These are phyloP conservation scores for Calonectria ilicicola DNA, from an alignment of 2,329 filamentous ascomycete species.

Conservation along the genomic window DNA sequence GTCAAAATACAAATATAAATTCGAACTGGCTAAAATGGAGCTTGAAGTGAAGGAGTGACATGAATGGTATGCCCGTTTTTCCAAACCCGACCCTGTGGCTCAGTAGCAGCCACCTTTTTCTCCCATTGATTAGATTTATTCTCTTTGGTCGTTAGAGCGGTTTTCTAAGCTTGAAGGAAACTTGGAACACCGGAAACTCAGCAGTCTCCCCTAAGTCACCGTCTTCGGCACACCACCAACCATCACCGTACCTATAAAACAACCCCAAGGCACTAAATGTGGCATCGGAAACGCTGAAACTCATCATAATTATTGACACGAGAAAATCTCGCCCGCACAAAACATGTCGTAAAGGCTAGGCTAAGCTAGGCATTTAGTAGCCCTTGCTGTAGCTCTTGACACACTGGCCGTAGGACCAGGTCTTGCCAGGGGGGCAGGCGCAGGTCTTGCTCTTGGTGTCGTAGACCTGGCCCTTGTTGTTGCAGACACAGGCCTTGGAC, in stretches of 20 bases:
- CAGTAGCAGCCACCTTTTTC: not conserved
- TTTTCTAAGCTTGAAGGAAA: not conserved
- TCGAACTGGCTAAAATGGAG: conserved; percentile 2
- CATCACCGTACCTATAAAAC: not conserved
- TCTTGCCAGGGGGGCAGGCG: not conserved
- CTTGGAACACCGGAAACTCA: not conserved
- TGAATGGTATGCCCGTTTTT: conserved; percentile 4
- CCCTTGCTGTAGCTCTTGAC: not conserved
- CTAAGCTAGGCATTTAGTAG: not conserved
- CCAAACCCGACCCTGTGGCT: not conserved
- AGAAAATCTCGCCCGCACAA: not conserved
- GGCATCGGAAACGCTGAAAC: not conserved
- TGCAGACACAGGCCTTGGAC: conserved; percentile 2
- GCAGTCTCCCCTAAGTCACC: not conserved
- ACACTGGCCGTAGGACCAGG: not conserved
- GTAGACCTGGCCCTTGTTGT: not conserved
- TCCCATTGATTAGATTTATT: not conserved
- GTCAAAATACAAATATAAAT: conserved; percentile 5
- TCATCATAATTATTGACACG: not conserved
- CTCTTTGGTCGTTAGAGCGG: conserved; percentile 11
- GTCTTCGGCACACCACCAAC: not conserved
- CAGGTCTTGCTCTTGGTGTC: not conserved
- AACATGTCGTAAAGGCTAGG: not conserved
- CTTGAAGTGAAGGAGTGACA: conserved; percentile 8
- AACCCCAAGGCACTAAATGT: not conserved